These are phyloP conservation scores for Barnettozyma populi DNA, from an alignment of 805 yeast species.

Conservation along the genomic window DNA sequence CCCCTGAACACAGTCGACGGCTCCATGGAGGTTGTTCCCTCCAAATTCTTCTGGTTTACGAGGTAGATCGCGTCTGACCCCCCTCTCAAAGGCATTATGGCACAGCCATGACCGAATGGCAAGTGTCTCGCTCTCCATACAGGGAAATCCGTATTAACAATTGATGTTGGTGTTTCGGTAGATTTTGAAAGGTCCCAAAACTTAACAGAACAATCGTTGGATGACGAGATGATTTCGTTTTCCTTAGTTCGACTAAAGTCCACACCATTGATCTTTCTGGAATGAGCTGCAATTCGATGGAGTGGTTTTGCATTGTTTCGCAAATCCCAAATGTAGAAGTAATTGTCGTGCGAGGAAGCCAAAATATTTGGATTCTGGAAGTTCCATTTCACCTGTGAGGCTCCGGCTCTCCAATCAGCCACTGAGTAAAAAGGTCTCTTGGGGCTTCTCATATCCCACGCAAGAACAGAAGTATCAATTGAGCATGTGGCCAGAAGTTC, in stretches of 20 bases:
- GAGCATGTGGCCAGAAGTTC: constrained; percentile 89
- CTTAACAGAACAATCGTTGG: constrained; percentile 80
- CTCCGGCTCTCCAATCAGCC: constrained; percentile 95
- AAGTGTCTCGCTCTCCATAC: constrained; percentile 82
- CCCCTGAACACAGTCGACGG: constrained; percentile 67
- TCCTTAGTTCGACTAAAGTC: constrained; percentile 66
- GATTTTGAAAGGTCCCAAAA: constrained; percentile 63
- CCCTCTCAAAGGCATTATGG: constrained; percentile 86
- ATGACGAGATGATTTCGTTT: constrained; percentile 67
- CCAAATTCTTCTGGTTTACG: constrained; percentile 24
- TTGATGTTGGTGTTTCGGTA: constrained; percentile 43
- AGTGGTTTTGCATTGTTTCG: constrained; percentile 79
- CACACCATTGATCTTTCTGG: constrained; percentile 83
- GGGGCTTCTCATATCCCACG: constrained; percentile 90
- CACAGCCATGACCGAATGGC: constrained; percentile 86
- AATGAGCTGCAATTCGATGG: constrained; percentile 63
- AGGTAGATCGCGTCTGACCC: constrained; percentile 51
- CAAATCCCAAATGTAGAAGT: constrained; percentile 81
- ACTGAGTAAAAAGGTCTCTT: constrained; percentile 65
- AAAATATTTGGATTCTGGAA: constrained; percentile 65
- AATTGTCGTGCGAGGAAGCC: constrained; percentile 83
- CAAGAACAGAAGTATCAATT: constrained; percentile 78
- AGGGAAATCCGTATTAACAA: constrained; percentile 72
- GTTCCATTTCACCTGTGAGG: constrained; percentile 95
- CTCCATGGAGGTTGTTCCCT: constrained; percentile 34